These are phyloP conservation scores for Annulohypoxylon nitens DNA, from an alignment of 495 filamentous ascomycete species.

Conservation along the genomic window DNA sequence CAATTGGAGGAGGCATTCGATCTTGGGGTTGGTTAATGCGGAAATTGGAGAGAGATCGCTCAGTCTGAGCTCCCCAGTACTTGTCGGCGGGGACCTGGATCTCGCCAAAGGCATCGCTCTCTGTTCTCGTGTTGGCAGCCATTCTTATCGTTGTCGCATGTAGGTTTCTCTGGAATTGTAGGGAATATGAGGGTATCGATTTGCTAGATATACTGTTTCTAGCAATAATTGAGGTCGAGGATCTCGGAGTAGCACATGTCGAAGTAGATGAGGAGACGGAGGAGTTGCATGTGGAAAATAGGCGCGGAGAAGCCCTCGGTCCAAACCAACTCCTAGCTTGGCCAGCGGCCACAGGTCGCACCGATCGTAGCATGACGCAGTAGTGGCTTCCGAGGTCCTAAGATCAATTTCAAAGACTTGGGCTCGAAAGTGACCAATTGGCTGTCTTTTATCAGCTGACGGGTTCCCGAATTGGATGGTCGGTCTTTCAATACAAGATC, in stretches of 20 bases:
- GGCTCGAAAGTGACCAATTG: slow-evolving; percentile 38
- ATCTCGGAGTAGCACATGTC: slow-evolving; percentile 38
- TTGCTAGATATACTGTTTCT: slow-evolving; percentile 36
- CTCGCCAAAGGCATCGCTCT: slow-evolving; percentile 98
- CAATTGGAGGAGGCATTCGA: slow-evolving; percentile 93
- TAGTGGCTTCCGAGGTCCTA: slow-evolving; percentile 38
- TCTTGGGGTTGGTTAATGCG: slow-evolving; percentile 99
- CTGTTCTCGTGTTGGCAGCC: slow-evolving; percentile 74
- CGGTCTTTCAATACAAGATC: slow-evolving; percentile 19
- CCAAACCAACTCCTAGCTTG: slow-evolving; percentile 52
- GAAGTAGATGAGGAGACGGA: slow-evolving; percentile 42
- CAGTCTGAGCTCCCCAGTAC: slow-evolving; percentile 99
- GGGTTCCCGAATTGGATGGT: slow-evolving; percentile 14
- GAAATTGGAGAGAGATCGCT: slow-evolving; percentile 97
- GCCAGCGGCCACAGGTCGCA: slow-evolving; percentile 57
- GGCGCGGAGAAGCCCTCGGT: slow-evolving; percentile 57
- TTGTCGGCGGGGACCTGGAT: slow-evolving; percentile 91
- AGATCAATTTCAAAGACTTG: slow-evolving; percentile 22
- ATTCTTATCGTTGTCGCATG: slow-evolving; percentile 64
- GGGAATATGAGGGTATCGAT: slow-evolving; percentile 33
- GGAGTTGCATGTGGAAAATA: slow-evolving; percentile 57
- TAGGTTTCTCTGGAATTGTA: slow-evolving; percentile 56
- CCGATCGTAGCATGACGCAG: slow-evolving; percentile 60
- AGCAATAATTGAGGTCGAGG: slow-evolving; percentile 30
- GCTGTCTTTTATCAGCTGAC: slow-evolving; percentile 37